These are phyloP conservation scores for Ophiorrhiza pumila DNA, from an alignment of 257 asterid genomes.

Conservation along the genomic window DNA sequence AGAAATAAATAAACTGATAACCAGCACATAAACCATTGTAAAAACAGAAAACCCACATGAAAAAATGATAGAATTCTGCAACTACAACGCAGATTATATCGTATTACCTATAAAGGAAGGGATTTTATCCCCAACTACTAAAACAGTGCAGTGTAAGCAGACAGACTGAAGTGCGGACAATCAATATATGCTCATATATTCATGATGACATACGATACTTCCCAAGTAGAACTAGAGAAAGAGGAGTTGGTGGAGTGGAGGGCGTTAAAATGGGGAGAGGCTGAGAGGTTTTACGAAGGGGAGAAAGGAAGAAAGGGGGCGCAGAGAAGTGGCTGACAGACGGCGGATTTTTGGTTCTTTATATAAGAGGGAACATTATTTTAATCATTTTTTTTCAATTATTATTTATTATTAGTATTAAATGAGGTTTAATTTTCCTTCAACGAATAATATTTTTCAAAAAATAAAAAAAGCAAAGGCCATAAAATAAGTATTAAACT, in stretches of 20 bases:
- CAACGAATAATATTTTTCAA: too few species aligned
- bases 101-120: slow-evolving; percentile 8
- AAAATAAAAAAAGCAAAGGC: too few species aligned
- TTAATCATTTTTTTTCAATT: too few species aligned
- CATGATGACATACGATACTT: background rate
- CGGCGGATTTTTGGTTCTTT: slow-evolving; percentile 16
- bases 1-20: background rate
- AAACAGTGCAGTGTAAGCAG: background rate
- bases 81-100: too few species aligned
- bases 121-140: background rate
- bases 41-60: background rate
- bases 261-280: slow-evolving; percentile 6
- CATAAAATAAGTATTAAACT: too few species aligned
- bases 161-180: background rate
- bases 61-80: background rate
- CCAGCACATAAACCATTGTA: background rate
- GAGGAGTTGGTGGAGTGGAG: background rate
- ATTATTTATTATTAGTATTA: background rate
- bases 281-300: slow-evolving; percentile 15
- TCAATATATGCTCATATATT: background rate
- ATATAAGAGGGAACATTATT: background rate
- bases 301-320: background rate
- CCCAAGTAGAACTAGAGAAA: background rate
- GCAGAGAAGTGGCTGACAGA: slow-evolving; percentile 18
- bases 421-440: too few species aligned